Percentiles rank a stretch among this genome's conserved stretches.
Evolutionary conservation across 2,329 filamentous ascomycete genomes (phyloP).

Genomic region (Penicillium freii): DNA sequence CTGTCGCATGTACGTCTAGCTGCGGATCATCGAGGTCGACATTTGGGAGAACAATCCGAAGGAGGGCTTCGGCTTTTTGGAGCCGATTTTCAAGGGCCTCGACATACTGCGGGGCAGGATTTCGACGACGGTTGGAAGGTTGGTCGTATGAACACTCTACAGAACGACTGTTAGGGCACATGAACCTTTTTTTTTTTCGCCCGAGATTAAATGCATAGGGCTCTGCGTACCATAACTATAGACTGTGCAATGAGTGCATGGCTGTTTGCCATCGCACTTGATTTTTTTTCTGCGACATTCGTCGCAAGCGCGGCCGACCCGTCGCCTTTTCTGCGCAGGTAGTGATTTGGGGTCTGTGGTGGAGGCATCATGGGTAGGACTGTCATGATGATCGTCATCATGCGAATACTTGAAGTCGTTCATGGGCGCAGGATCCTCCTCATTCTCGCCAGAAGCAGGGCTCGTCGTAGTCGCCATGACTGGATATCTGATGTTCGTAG

Average conservation of each 20-base stretch:
- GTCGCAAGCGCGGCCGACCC: constrained; percentile 78
- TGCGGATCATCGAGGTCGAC: constrained; percentile 81
- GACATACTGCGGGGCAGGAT: constrained; percentile 88
- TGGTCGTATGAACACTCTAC: constrained; percentile 94
- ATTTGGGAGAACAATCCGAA: constrained; percentile 78
- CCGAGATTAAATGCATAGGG: not conserved
- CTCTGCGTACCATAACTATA: constrained; percentile 84
- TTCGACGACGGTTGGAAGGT: constrained; percentile 84
- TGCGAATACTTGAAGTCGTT: constrained; percentile 16
- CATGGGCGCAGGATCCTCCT: constrained; percentile 28
- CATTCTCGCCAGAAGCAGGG: constrained; percentile 29
- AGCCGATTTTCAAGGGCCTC: constrained; percentile 81
- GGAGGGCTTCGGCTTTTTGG: constrained; percentile 75
- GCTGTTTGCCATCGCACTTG: constrained; percentile 82
- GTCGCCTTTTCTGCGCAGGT: constrained; percentile 71
- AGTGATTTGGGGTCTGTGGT: constrained; percentile 31
- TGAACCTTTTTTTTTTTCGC: not conserved
- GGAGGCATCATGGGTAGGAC: constrained; percentile 21
- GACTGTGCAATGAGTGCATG: constrained; percentile 92
- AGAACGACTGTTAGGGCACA: constrained; percentile 17
- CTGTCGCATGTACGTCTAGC: constrained; percentile 73
- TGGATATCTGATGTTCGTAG: constrained; percentile 10
- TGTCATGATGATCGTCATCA: constrained; percentile 20
- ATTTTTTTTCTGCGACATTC: constrained; percentile 84
- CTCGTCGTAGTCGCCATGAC: constrained; percentile 30